Base-by-base conservation (phyloP, 1,284 basidiomycete genomes). In the Pyrrhoderma lamaoense region DNA sequence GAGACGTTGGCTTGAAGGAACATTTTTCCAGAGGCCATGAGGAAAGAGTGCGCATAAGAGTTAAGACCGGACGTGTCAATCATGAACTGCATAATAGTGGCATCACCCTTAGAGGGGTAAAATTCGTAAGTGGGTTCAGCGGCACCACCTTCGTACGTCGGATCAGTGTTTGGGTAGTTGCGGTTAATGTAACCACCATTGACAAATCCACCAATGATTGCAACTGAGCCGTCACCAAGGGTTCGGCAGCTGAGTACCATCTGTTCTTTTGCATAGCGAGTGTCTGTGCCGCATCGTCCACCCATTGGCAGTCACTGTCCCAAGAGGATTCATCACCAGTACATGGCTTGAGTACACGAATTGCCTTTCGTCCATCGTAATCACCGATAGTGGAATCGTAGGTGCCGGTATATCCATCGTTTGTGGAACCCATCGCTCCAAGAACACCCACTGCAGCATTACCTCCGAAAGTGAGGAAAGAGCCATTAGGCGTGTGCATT, bases 131-230 rank as follows among this genome's bases (percentile, higher is more conserved):
- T 87, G 13, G 79, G 77, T 52, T 83, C 76, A 0, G 82, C 77
- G 18, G 76, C 81, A 53, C 79, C 80, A 51, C 85, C 85, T 62
- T 83, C 79, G 57, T 70, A 74, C 0, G 74, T 67, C 2, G 82
- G 83, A 60, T 86, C 83, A 3, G 59, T 67, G 59, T 85, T 85
- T 16, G 85, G 85, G 35, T 69, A 76, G 61, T 88, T 93, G 14
- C 92, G 76, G 67, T 96, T 95, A 67, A 93, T 78, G 67, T 94
- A 93, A 19, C 85, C 85, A 59, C 93, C 93, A 64, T 84, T 88
- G 54, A 83, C 76, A 64, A 91, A 86, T 37, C 89, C 89, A 46
- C 89, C 89, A 42, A 89, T 84, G 45, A 92, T 69, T 16, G 80
- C 85, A 42, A 91, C 65, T 2, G 70, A 69, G 25, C 86, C 85